Evolutionary conservation across 495 filamentous ascomycete genomes (phyloP).

Genomic region (Hypoxylon crocopeplum): DNA sequence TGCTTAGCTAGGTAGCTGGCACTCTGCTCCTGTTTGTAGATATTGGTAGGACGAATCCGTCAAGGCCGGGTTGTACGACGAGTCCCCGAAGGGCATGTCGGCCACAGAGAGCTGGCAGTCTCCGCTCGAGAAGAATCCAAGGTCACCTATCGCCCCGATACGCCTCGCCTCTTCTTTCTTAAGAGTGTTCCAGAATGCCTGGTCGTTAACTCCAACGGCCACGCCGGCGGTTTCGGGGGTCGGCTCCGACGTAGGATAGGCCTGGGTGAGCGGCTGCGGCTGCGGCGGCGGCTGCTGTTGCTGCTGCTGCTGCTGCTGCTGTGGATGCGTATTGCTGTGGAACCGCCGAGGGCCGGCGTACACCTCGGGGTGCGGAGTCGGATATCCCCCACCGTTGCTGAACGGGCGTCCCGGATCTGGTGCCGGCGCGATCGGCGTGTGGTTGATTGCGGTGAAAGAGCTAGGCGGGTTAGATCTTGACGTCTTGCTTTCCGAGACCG

Average conservation of each 20-base stretch:
- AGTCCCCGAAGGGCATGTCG: slow-evolving; percentile 37
- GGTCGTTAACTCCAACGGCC: slow-evolving; percentile 29
- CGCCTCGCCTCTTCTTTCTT: slow-evolving; percentile 44
- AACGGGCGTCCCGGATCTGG: slow-evolving; percentile 18
- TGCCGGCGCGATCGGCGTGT: slow-evolving; percentile 34
- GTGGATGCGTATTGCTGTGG: slow-evolving; percentile 12
- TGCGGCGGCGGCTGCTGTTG: slow-evolving; percentile 17
- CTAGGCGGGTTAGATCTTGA: slow-evolving; percentile 39
- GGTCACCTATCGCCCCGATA: slow-evolving; percentile 44
- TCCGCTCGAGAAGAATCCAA: slow-evolving; percentile 51
- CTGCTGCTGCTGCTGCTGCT: slow-evolving; percentile 9
- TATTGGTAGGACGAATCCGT: slow-evolving; percentile 20
- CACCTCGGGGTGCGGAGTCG: slow-evolving; percentile 26
- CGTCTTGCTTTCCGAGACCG: slow-evolving; percentile 36
- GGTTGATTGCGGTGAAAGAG: slow-evolving; percentile 62
- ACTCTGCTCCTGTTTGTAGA: slow-evolving; percentile 19
- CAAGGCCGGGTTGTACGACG: slow-evolving; percentile 22
- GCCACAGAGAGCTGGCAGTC: slow-evolving; percentile 26
- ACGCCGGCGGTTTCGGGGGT: slow-evolving; percentile 24
- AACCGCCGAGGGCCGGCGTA: slow-evolving; percentile 27
- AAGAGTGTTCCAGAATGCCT: slow-evolving; percentile 37
- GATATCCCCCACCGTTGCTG: slow-evolving; percentile 17
- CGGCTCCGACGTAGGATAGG: slow-evolving; percentile 15
- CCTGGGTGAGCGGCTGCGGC: slow-evolving; percentile 3
- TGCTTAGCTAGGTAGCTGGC: no score